Conservation (phyloP, 495 filamentous ascomycete species). For the Trichoderma orchidacearum region DNA sequence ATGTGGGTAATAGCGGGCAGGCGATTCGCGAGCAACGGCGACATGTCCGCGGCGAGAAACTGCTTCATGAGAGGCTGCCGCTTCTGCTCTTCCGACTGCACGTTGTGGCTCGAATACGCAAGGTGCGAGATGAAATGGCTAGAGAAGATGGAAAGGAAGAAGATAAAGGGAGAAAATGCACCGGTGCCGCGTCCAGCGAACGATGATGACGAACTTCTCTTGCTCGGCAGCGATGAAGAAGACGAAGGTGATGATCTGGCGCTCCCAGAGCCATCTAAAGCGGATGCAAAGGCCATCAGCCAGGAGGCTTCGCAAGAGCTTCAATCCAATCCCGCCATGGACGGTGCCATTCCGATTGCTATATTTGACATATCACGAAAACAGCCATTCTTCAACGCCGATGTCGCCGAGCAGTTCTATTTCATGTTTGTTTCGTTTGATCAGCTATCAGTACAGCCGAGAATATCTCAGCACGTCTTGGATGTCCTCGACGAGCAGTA, state of each 20-base stretch:
- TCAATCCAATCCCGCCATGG: constrained; percentile 64
- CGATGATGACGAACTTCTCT: constrained; percentile 9
- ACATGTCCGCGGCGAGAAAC: constrained; percentile 66
- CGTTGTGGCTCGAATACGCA: constrained; percentile 79
- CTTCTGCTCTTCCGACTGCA: constrained; percentile 61
- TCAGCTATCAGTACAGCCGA: constrained; percentile 45
- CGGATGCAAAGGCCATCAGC: constrained; percentile 32
- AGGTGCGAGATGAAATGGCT: constrained; percentile 89
- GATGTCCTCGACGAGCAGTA: constrained; percentile 43
- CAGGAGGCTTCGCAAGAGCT: constrained; percentile 45
- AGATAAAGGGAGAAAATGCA: constrained; percentile 41
- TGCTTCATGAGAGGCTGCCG: constrained; percentile 83
- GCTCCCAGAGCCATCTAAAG: constrained; percentile 20
- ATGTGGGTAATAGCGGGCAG: constrained; percentile 82
- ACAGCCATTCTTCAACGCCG: constrained; percentile 49
- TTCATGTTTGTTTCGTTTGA: constrained; percentile 59
- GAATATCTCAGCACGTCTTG: constrained; percentile 66
- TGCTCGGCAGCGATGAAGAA: constrained; percentile 26
- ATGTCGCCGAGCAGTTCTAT: constrained; percentile 64
- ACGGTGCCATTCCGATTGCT: constrained; percentile 81
- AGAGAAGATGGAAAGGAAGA: constrained; percentile 58
- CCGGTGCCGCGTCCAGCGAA: not conserved
- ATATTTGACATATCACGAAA: constrained; percentile 83
- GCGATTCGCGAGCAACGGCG: constrained; percentile 58
- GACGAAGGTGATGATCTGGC: constrained; percentile 25